Conservation (phyloP, 306 rosid species). For the Inga laurina region DNA sequence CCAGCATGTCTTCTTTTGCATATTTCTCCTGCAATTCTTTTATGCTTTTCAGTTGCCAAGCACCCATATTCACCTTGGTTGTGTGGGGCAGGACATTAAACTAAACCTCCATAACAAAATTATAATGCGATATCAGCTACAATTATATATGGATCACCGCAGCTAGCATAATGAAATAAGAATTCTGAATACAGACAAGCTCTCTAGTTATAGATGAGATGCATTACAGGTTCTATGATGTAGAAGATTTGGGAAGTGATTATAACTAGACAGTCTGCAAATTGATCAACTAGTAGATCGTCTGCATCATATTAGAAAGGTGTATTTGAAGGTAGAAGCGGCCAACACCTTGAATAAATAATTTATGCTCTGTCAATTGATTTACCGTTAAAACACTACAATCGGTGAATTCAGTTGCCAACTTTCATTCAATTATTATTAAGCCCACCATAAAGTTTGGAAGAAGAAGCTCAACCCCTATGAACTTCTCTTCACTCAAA, state of each 20-base stretch:
- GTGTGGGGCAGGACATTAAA: conserved; percentile 45
- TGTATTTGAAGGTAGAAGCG: background rate
- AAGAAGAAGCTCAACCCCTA: background rate
- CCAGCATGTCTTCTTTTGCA: too few relatives aligned
- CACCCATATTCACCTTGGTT: conserved; percentile 46
- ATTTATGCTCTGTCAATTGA: too few relatives aligned
- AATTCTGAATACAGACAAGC: background rate
- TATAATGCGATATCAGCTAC: background rate
- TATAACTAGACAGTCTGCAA: background rate
- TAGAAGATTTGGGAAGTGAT: background rate
- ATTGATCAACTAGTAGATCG: background rate
- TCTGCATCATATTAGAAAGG: conserved; percentile 16
- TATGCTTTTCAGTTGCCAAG: conserved; percentile 51
- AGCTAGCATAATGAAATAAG: background rate
- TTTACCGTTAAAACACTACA: too few relatives aligned
- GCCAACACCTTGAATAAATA: background rate
- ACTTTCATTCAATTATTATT: background rate
- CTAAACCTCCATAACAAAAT: conserved; percentile 30
- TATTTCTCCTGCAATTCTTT: conserved; percentile 15
- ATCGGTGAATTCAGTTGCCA: background rate
- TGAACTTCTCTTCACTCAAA: background rate
- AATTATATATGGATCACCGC: background rate
- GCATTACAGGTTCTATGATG: background rate
- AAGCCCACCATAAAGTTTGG: background rate
- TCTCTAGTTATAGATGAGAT: background rate